A percentile compares a stretch with the other conserved stretches of the same genome.
Evolutionary conservation across 108 stramenopile genomes (phyloP).

Genomic region (Parietichytrium sp.): DNA sequence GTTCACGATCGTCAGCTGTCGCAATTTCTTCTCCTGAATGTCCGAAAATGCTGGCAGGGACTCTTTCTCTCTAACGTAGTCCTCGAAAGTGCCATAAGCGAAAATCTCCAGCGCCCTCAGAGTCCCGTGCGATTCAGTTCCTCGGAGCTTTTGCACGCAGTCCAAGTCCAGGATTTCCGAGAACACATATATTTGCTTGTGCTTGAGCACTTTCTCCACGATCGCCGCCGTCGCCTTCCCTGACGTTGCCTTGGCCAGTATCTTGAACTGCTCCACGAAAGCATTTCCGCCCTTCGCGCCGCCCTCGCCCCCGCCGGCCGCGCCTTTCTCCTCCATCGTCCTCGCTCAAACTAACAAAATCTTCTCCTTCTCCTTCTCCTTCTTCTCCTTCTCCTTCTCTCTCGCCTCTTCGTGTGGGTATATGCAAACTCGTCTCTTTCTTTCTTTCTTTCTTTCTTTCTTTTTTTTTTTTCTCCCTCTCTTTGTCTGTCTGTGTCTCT

Average conservation of each 20-base stretch:
- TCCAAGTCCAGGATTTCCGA: conserved; percentile 13
- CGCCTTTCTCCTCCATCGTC: neutral
- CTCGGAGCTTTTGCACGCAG: conserved; percentile 22
- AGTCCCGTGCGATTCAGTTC: neutral
- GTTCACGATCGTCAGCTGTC: neutral
- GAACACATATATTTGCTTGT: conserved; percentile 33
- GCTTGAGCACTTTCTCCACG: conserved; percentile 20
- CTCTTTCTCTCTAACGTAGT: neutral
- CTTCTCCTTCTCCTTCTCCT: too few species aligned
- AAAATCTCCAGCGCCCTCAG: conserved; percentile 6
- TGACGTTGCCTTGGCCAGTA: conserved; percentile 4
- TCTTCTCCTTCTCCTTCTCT: too few species aligned
- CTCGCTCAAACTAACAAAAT: too few species aligned
- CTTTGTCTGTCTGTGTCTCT: too few species aligned
- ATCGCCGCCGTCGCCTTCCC: conserved; percentile 6
- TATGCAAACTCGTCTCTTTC: too few species aligned
- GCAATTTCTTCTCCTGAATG: neutral
- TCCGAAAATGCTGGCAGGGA: neutral
- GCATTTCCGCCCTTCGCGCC: neutral
- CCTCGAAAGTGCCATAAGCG: neutral
- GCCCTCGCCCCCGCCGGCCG: neutral
- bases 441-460: too few species aligned
- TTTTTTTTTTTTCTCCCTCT: too few species aligned
- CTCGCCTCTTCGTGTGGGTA: too few species aligned
- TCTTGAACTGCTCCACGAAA: conserved; percentile 32